Evolutionary conservation across 495 filamentous ascomycete species (phyloP).

Genomic region (Xeromyces bisporus): DNA sequence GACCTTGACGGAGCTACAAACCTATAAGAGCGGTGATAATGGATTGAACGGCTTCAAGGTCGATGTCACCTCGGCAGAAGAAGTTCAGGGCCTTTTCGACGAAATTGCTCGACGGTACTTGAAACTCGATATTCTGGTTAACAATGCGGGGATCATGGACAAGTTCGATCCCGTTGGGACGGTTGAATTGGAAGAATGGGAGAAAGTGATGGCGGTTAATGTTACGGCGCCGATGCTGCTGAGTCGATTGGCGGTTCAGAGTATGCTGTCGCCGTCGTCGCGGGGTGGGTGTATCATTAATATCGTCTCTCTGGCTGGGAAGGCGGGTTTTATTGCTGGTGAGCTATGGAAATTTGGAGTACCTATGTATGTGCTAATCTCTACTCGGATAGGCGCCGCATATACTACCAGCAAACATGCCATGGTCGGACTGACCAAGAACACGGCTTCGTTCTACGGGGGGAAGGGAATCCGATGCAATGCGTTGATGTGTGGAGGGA

Average conservation of each 20-base stretch:
- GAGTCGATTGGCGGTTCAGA: slow-evolving; percentile 34
- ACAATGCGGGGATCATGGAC: slow-evolving; percentile 38
- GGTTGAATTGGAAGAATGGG: slow-evolving; percentile 33
- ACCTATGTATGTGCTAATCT: no score
- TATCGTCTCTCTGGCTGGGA: no score
- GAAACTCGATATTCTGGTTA: slow-evolving; percentile 25
- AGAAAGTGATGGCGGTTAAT: slow-evolving; percentile 41
- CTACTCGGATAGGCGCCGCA: no score
- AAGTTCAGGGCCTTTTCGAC: slow-evolving; percentile 21
- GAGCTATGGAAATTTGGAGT: no score
- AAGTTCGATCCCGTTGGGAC: slow-evolving; percentile 37
- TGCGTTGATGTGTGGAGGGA: slow-evolving; percentile 37
- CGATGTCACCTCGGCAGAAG: slow-evolving; percentile 21
- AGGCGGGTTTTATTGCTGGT: no score
- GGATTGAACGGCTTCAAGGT: slow-evolving; percentile 20
- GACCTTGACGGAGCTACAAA: slow-evolving; percentile 25
- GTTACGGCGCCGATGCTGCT: slow-evolving; percentile 39
- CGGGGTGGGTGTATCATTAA: slow-evolving; percentile 21
- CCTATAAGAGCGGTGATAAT: slow-evolving; percentile 16
- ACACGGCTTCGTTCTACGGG: slow-evolving; percentile 41
- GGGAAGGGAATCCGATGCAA: slow-evolving; percentile 39
- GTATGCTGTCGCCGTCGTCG: slow-evolving; percentile 17
- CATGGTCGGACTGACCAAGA: slow-evolving; percentile 44
- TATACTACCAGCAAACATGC: slow-evolving; percentile 32
- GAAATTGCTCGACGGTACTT: slow-evolving; percentile 14